A percentile compares a stretch with the other conserved stretches of the same genome.
Evolutionary conservation across 2,329 filamentous ascomycete species (phyloP).

Genomic region (Ophiocordyceps camponoti-floridani): DNA sequence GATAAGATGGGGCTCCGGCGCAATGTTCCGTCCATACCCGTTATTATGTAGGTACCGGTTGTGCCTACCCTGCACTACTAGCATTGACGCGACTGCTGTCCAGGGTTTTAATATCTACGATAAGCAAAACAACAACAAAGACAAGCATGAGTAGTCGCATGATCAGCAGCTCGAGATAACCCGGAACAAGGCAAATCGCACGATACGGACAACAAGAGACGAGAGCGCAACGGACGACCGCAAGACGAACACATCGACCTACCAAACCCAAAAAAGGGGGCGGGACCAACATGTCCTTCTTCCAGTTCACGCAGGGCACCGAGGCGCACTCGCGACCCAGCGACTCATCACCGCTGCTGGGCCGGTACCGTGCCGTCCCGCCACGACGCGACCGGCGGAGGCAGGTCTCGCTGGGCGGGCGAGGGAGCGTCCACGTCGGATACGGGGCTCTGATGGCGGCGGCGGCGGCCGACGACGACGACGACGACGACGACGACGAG

Average conservation of each 20-base stretch:
- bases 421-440: conserved; percentile 36
- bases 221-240: no score
- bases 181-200: no score
- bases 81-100: no score
- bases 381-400: conserved; percentile 11
- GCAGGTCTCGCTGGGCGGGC: conserved; percentile 7
- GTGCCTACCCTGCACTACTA: no score
- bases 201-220: no score
- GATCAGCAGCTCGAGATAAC: no score
- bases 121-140: no score
- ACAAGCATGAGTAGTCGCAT: no score
- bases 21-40: neutral
- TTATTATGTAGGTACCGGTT: no score
- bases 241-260: no score
- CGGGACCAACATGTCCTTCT: conserved; percentile 22
- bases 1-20: neutral
- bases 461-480: conserved; percentile 12
- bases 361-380: conserved; percentile 47
- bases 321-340: conserved; percentile 35
- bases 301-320: conserved; percentile 47
- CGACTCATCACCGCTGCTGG: conserved; percentile 42
- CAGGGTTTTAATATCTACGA: no score
- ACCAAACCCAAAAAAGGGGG: neutral
- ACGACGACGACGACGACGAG: conserved; percentile 9
- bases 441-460: conserved; percentile 35